Base-by-base conservation (phyloP, 805 yeast genomes). In the Metschnikowia similis region DNA sequence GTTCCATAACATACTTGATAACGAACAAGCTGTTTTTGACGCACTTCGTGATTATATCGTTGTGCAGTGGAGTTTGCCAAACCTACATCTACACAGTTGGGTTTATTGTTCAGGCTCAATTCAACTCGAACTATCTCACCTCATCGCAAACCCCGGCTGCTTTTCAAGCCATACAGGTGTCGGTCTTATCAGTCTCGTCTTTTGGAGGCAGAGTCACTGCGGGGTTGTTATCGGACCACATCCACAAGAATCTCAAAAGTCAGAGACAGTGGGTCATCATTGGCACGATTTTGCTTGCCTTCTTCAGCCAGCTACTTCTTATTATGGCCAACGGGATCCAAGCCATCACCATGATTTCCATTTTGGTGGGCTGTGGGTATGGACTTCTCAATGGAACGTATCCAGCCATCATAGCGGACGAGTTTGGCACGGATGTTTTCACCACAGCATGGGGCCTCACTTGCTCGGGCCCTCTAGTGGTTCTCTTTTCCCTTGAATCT, bases 401-500 rank as follows among this genome's bases (percentile, higher is more conserved):
- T 62, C 95, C 95, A 3, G 85, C 91, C 0, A 75, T 85, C 2
- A 74, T 85, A 29, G 90, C 90, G 0, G 95, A 87, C 54, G 69
- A 74, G 11, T 85, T 85, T 67, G 91, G 91, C 2, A 77, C 87
- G 0, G 72, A 67, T 6, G 77, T 82, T 0, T 87, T 85, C 62
- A 82, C 89, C 21, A 84, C 91, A 0, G 75, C 84, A 0, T 87
- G 94, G 92, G 89, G 92, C 0, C 66, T 86, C 37, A 66, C 82
- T 13, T 84, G 90, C 26, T 82, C 89, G 0, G 91, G 91, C 7
- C 89, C 89, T 1, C 66, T 85, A 17, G 41, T 80, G 4, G 69
- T 79, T 0, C 76, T 86, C 37, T 80, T 79, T 56, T 45, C 72
- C 2, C 71, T 85, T 53, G 81, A 83, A 44, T 75, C 75, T 49